Percentiles rank a stretch among this genome's conserved stretches.
phyloP scores from a whole-genome alignment of 176 grass and related monocot species.

The Carex scoparia region DNA sequence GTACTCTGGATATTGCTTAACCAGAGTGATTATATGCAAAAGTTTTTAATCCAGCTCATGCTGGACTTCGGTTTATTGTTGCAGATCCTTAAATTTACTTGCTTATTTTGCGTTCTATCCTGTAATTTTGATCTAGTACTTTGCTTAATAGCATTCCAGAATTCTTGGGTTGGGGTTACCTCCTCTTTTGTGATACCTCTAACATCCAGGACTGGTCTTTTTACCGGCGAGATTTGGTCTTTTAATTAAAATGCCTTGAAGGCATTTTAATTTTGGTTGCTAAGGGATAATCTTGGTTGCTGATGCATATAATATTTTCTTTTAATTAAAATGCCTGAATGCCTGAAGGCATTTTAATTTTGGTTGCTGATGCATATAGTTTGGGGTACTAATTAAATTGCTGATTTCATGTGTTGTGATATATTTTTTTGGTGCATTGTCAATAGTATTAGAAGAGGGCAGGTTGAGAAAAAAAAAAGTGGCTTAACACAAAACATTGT shows the following conservation, averaged over 20 bases:
- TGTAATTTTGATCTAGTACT: not conserved
- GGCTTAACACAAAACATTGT: not conserved
- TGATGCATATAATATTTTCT: not conserved
- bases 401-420: not conserved
- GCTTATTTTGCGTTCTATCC: not conserved
- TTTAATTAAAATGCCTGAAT: not conserved
- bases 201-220: not conserved
- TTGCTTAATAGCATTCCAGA: not conserved
- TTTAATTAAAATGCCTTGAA: not conserved
- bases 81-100: conserved; percentile 6
- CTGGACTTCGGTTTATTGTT: not conserved
- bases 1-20: not conserved
- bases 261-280: not conserved
- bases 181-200: not conserved
- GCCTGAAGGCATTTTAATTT: too few species aligned
- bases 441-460: not conserved
- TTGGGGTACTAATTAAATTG: not conserved
- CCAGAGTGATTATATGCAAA: not conserved
- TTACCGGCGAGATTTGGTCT: not conserved
- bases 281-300: not conserved
- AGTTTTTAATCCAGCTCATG: conserved; percentile 14
- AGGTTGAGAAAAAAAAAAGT: not conserved
- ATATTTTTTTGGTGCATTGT: not conserved
- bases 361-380: not conserved
- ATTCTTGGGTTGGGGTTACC: not conserved